Evolutionary conservation across 345 rosid genomes (phyloP), one percentile per base, ranked within the genome.

Genomic region (Acer yangbiense): DNA sequence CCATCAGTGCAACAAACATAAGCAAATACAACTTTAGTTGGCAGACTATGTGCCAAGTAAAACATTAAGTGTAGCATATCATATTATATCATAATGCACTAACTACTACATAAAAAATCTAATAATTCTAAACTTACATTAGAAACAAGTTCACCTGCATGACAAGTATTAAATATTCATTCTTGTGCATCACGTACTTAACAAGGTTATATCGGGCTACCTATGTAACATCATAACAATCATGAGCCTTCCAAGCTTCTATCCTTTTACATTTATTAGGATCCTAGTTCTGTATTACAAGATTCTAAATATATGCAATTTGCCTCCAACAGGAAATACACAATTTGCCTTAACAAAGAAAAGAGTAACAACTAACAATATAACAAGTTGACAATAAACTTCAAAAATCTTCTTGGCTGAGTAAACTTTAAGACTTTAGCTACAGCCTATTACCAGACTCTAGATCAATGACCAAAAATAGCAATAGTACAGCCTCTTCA

Each of bases 241-340:
- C 44, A 52, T 48, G 3, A 54, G 62, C 62, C 55, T 70, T 70
- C 17, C 62, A 50, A 70, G 73, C 62, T 52, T 48, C 12, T 14
- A 29, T 35, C 39, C n/a, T 50, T 16, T n/a, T 50, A 48, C 58
- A 50, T 54, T 25, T 14, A 48, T 50, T 50, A 48, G 52, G 21
- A 43, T 68, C 54, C 14, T 8, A 43, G 71, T 41, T 43, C 46
- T 68, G 20, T n/a, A 6, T 11, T 25, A 63, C 39, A 63, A 43
- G 18, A 68, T 68, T 68, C 50, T 9, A 10, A 46, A 46, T 46
- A 46, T 9, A 10, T 12, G 20, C 1, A 41, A n/a, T 4, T 4
- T 68, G 54, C 14, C 14, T 46, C 27, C 46, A 65, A 29, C 23
- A 9, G 23, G 43, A 27, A 27, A 64, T 64, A 29, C n/a, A 27